Evolutionary conservation across 2,329 filamentous ascomycete genomes (phyloP), one percentile per base, ranked within the genome.

Genomic region (Talaromyces sp.): DNA sequence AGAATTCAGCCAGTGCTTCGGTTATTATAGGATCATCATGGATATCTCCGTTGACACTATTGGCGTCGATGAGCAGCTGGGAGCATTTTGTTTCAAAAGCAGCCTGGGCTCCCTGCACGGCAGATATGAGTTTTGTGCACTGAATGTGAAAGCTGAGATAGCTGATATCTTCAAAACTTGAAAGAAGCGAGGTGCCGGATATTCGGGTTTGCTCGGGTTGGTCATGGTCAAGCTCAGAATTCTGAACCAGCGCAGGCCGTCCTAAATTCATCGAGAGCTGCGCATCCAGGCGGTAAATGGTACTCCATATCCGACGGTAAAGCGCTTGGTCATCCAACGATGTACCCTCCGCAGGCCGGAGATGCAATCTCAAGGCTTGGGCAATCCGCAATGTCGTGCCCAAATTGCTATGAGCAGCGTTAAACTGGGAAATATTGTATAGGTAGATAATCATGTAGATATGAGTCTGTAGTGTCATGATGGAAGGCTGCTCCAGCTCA

Each of bases 251-350:
- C 22, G 74, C 72, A 1, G 77, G 76, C 1, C 78, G 73, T 3
- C 79, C 78, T 1, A 80, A 68, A 40, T 77, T 76, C 68, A 77
- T 75, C 48, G 71, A 73, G 3, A 70, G 72, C 62, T 78, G 78
- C 56, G 66, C 73, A 54, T 82, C 80, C 13, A 80, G 65, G 1
- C 69, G 69, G 62, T 74, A 80, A 3, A 83, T 63, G 0, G 64
- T 65, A 77, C 78, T 81, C 79, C 80, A 83, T n/a, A 81, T 61
- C 1, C 78, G 69, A 61, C 75, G 78, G 5, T 75, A 74, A 58
- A 78, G 64, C 60, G 80, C 78, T 10, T 71, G 60, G 37, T 75
- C 65, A 0, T 52, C 39, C 5, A 48, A 56, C 0, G 72, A 63
- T 28, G 74, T 53, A 56, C 66, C 53, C 5, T 60, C 56, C 0